Evolutionary conservation across 2,329 filamentous ascomycete species (phyloP).

Genomic region (Cytospora piceae): DNA sequence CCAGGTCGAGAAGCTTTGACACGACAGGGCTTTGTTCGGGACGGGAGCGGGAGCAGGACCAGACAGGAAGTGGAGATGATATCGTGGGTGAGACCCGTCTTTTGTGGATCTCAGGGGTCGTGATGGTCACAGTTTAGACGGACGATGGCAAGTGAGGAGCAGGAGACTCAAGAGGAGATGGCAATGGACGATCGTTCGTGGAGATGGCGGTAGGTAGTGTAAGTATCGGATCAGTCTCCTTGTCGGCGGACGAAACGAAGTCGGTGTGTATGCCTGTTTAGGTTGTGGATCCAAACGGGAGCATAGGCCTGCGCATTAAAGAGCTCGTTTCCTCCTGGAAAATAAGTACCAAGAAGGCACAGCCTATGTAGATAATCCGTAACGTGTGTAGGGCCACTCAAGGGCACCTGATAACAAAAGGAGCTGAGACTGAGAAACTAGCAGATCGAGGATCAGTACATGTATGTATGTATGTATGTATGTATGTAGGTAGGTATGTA

Average conservation of each 20-base stretch:
- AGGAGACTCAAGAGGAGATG: not conserved
- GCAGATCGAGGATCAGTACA: not conserved
- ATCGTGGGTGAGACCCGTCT: conserved; percentile 8
- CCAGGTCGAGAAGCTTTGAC: conserved; percentile 25
- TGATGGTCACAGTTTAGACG: conserved; percentile 3
- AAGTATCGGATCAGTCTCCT: conserved; percentile 15
- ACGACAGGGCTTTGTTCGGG: conserved; percentile 24
- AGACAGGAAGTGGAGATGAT: conserved; percentile 17
- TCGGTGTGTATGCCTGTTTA: conserved; percentile 21
- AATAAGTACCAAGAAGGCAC: not conserved
- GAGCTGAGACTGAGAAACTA: not conserved
- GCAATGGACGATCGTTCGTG: conserved; percentile 10
- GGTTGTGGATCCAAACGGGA: conserved; percentile 18
- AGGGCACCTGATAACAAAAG: not conserved
- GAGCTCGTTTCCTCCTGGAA: conserved; percentile 11
- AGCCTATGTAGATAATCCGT: not conserved
- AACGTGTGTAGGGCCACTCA: not conserved
- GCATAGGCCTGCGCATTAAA: conserved; percentile 12
- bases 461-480: no score
- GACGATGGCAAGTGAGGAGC: not conserved
- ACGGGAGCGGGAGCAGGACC: conserved; percentile 12
- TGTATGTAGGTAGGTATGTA: no score
- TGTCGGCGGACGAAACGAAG: conserved; percentile 16
- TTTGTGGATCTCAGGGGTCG: conserved; percentile 7
- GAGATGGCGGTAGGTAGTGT: conserved; percentile 6